These are phyloP conservation scores for Epithemia pelagica DNA, from an alignment of 108 stramenopile genomes.

Conservation along the genomic window DNA sequence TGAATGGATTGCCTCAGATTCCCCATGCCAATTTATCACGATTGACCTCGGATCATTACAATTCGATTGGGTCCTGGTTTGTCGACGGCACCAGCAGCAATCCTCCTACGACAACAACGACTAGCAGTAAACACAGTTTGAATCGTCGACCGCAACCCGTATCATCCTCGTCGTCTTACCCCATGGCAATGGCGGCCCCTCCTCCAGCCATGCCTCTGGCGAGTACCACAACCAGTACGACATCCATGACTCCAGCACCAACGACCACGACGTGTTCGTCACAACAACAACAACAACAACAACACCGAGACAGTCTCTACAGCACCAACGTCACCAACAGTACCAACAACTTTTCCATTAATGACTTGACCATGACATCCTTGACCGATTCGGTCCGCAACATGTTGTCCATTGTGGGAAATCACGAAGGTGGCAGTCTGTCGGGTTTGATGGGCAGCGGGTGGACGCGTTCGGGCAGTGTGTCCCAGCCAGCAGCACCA, in stretches of 20 bases:
- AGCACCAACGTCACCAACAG: no score
- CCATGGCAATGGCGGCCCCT: no score
- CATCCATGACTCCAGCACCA: no score
- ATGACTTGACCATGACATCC: background rate
- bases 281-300: no score
- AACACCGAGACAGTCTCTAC: no score
- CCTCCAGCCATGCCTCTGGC: no score
- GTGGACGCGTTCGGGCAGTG: no score
- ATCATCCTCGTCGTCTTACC: no score
- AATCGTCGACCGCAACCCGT: no score
- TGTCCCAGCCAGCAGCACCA: no score
- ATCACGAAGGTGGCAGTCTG: background rate
- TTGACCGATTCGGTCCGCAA: background rate
- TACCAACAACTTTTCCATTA: background rate
- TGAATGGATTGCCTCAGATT: background rate
- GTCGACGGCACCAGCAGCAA: background rate
- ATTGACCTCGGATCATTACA: background rate
- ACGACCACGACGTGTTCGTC: no score
- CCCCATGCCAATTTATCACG: background rate
- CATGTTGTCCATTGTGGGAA: background rate
- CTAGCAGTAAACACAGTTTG: background rate
- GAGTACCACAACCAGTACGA: no score
- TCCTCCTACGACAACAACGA: background rate
- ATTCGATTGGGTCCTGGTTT: background rate
- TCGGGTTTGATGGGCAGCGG: background rate